Evolutionary conservation across 495 filamentous ascomycete genomes (phyloP), one percentile per base, ranked within the genome.

Genomic region (Parathielavia appendiculata): DNA sequence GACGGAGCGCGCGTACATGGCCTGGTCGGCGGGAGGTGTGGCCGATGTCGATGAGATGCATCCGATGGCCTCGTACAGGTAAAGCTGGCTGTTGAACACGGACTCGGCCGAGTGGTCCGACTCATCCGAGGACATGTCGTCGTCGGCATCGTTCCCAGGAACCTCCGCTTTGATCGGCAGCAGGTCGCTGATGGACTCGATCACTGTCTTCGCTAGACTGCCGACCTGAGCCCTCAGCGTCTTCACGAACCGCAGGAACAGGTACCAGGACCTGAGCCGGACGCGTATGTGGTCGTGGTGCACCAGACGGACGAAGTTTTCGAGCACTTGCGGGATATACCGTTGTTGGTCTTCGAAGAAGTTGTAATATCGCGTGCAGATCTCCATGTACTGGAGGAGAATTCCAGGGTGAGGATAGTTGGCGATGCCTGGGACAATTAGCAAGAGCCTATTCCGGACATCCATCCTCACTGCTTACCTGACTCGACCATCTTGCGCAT

Each of bases 301-400:
- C 4, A 92, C 86, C 23, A 96, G 82, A 34, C 84, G 83, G 36
- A 97, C 89, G 73, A 97, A 99, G 65, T 86, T 88, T 62, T 96
- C 91, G n/a, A 99, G 77, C 5, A 91, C 91, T 58, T 81, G 85
- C 8, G 88, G 88, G 44, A 97, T 93, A 47, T 85, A 80, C 1
- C 83, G 77, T 3, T 86, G 79, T 62, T 96, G 87, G 38, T 81
- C 78, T 58, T 95, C 89, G 73, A 99, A 97, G 73, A 96, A 96
- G n/a, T 83, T 80, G 69, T 83, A 86, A 69, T 97, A 97, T 38
- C 93, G 86, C 35, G 96, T 91, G 68, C 90, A 95, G 41, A 96
- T 93, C 64, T 97, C 93, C 95, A 97, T 97, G 64, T 93, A 97
- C 71, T 96, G 91, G 16, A 97, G 78, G 57, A 97, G 85, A 34